A percentile compares a stretch with the other conserved stretches of the same genome.
These are phyloP conservation scores for Fusarium chlamydosporum DNA, from an alignment of 2,329 filamentous ascomycete species.

Conservation along the genomic window DNA sequence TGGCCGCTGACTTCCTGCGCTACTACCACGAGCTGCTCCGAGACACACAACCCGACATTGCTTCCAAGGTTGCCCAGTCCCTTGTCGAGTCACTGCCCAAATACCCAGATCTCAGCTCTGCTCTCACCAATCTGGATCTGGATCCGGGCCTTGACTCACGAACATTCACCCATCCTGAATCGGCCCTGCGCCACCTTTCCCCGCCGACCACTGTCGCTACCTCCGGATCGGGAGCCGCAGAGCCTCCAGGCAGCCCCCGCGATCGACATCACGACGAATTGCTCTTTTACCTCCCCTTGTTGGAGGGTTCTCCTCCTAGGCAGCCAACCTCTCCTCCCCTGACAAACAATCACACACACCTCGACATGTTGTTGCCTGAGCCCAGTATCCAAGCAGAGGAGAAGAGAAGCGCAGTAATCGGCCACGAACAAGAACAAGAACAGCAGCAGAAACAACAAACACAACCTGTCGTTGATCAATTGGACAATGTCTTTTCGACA, in stretches of 20 bases:
- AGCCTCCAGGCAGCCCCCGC: slow-evolving; percentile 61
- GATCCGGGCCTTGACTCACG: slow-evolving; percentile 57
- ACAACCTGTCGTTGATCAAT: slow-evolving; percentile 20
- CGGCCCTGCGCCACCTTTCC: slow-evolving; percentile 53
- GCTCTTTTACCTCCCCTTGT: slow-evolving; percentile 74
- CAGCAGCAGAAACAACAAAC: slow-evolving; percentile 1
- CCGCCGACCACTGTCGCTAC: slow-evolving; percentile 50
- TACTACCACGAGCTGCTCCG: slow-evolving; percentile 67
- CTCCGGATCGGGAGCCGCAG: slow-evolving; percentile 50
- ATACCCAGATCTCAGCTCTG: slow-evolving; percentile 62
- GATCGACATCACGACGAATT: slow-evolving; percentile 72
- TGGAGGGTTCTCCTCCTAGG: slow-evolving; percentile 62
- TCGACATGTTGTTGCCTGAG: slow-evolving; percentile 49
- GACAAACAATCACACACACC: slow-evolving; percentile 37
- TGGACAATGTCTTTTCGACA: slow-evolving; percentile 36
- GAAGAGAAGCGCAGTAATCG: slow-evolving; percentile 47
- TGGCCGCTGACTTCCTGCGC: slow-evolving; percentile 69
- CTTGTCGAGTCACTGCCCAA: slow-evolving; percentile 62
- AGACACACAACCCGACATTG: slow-evolving; percentile 62
- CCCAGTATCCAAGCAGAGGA: slow-evolving; percentile 45
- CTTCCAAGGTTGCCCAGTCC: slow-evolving; percentile 61
- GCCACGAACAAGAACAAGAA: slow-evolving; percentile 41
- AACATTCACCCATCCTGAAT: slow-evolving; percentile 50
- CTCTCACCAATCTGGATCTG: slow-evolving; percentile 55
- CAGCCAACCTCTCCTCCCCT: slow-evolving; percentile 42